Base-by-base conservation (phyloP, 225 moss, liverwort and hornwort genomes). In the Marchantia polymorpha region DNA sequence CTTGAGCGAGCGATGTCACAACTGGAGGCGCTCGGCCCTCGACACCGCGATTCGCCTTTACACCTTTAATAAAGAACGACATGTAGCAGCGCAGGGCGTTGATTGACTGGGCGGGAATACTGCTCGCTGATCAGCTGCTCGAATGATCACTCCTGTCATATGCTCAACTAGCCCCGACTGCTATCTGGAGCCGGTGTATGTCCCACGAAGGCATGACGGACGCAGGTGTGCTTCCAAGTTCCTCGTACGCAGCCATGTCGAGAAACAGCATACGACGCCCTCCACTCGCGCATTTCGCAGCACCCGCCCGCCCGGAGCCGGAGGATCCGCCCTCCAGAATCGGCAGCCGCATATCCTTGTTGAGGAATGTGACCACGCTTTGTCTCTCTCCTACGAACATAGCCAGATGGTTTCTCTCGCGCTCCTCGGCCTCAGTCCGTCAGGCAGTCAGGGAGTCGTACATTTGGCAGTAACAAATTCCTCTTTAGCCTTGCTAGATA, bases 11-110 rank as follows among this genome's bases (percentile, higher is more conserved):
- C 70, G 6, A 73, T 52, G 0, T 27, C 73, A 26, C 11, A 52
- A 53, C 73, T 53, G 73, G 25, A 73, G 73, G n/a, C 22, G 26
- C 53, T 54, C 54, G 73, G 54, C 53, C 54, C 70, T 70, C 48
- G 70, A 39, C 6, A 19, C 19, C 48, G 31, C 8, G 39, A 47
- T 48, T 3, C 10, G 7, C 22, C 15, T 70, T 19, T 70, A n/a
- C 39, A 39, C 2, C 39, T 5, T 39, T 14, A 47, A 49, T 70
- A 10, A 20, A 49, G 47, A 31, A 64, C 30, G 39, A 39, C 39
- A 39, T 39, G 5, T 39, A 39, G 3, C 39, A 39, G 39, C 39
- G 39, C 39, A 39, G 39, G 39, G 39, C 39, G 39, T 39, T 39
- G 39, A 39, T 39, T 39, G 39, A 39, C 39, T n/a, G 23, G 4